Evolutionary conservation across 495 filamentous ascomycete genomes (phyloP).

Genomic region (Aspergillus hancockii): DNA sequence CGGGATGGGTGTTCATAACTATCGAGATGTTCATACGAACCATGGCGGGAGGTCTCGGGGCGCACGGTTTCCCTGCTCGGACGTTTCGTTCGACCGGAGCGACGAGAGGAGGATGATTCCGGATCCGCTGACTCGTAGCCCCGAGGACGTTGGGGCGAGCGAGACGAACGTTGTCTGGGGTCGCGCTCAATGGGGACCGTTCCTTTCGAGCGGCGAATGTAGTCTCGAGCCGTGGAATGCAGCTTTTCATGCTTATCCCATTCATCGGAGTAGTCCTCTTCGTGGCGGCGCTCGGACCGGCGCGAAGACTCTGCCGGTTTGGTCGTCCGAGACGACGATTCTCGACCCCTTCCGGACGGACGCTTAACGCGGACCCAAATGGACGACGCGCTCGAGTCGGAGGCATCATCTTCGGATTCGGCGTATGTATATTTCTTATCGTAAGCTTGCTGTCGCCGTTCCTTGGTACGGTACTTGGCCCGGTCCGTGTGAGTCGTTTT

Average conservation of each 20-base stretch:
- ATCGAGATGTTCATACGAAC: slow-evolving; percentile 39
- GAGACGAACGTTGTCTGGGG: slow-evolving; percentile 27
- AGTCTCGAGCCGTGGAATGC: slow-evolving; percentile 30
- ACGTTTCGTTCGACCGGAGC: slow-evolving; percentile 34
- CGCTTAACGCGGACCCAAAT: slow-evolving; percentile 25
- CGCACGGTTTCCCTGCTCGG: slow-evolving; percentile 25
- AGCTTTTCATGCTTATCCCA: slow-evolving; percentile 33
- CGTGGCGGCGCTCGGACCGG: slow-evolving; percentile 22
- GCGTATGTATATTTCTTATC: slow-evolving; percentile 44
- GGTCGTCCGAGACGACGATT: slow-evolving; percentile 11
- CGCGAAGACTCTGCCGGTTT: slow-evolving; percentile 21
- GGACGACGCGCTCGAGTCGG: slow-evolving; percentile 31
- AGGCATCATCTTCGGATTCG: slow-evolving; percentile 37
- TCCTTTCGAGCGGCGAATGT: slow-evolving; percentile 39
- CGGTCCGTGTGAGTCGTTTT: slow-evolving; percentile 36
- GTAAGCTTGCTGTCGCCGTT: slow-evolving; percentile 47
- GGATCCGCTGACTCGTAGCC: slow-evolving; percentile 40
- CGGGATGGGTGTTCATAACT: slow-evolving; percentile 14
- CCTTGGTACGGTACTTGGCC: slow-evolving; percentile 52
- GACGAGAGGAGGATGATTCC: slow-evolving; percentile 30
- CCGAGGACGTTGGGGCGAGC: slow-evolving; percentile 34
- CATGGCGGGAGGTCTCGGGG: slow-evolving; percentile 33
- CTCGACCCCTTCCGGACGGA: slow-evolving; percentile 19
- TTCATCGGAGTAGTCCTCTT: slow-evolving; percentile 30
- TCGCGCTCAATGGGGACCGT: slow-evolving; percentile 26